Percentiles rank a stretch among this genome's conserved stretches.
These are phyloP conservation scores for Ogataea philodendri DNA, from an alignment of 805 yeast genomes.

Conservation along the genomic window DNA sequence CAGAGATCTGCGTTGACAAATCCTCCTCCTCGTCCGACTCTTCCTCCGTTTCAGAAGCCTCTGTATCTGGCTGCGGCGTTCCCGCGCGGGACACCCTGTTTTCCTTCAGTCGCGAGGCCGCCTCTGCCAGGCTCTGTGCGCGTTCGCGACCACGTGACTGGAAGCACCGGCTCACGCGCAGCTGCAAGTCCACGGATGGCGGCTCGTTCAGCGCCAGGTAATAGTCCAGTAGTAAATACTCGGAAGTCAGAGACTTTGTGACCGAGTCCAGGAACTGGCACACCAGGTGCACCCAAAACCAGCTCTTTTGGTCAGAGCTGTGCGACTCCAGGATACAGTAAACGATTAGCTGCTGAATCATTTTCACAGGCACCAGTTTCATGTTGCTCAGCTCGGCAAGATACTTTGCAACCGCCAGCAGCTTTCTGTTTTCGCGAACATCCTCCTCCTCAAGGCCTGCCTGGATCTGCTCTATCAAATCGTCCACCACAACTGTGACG, in stretches of 20 bases:
- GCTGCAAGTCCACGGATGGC: conserved; percentile 52
- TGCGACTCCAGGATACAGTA: conserved; percentile 65
- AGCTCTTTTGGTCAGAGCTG: conserved; percentile 62
- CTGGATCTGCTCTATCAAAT: conserved; percentile 58
- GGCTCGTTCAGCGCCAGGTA: conserved; percentile 59
- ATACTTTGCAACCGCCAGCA: conserved; percentile 61
- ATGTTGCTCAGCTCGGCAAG: conserved; percentile 46
- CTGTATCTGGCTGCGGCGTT: neutral
- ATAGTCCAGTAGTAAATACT: conserved; percentile 66
- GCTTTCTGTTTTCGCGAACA: conserved; percentile 53
- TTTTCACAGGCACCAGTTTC: neutral
- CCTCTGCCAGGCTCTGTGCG: conserved; percentile 1
- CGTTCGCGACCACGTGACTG: conserved; percentile 36
- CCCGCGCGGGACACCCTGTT: too few relatives aligned
- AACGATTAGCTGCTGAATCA: conserved; percentile 32
- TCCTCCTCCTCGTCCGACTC: conserved; percentile 35
- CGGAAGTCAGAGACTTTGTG: conserved; percentile 31
- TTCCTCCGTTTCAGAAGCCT: conserved; percentile 25
- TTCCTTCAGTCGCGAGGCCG: conserved; percentile 2
- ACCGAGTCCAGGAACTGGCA: conserved; percentile 40
- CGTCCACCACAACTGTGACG: conserved; percentile 62
- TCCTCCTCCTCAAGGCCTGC: conserved; percentile 66
- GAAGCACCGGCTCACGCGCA: conserved; percentile 28
- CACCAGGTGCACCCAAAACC: conserved; percentile 65
- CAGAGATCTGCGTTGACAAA: too few relatives aligned